These are phyloP conservation scores for Podospora appendiculata DNA, from an alignment of 495 filamentous ascomycete species.

Conservation along the genomic window DNA sequence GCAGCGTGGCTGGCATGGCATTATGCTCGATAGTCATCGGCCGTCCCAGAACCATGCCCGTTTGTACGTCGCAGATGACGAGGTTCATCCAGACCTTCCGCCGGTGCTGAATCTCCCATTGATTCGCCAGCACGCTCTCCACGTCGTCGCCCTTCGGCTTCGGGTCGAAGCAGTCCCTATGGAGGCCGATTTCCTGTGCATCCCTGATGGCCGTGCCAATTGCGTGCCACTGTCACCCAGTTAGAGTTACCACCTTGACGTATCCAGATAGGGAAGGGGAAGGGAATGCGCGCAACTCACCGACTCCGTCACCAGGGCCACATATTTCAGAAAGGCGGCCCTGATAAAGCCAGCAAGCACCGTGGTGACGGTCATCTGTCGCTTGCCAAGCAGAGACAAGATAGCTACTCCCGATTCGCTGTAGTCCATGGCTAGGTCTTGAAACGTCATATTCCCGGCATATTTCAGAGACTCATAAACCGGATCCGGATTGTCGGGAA, in stretches of 20 bases:
- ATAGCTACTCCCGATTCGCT: constrained; percentile 49
- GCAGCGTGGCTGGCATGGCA: constrained; percentile 30
- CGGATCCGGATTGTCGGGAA: constrained; percentile 38
- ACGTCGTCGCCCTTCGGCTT: constrained; percentile 27
- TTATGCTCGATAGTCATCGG: constrained; percentile 46
- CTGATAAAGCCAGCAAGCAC: constrained; percentile 50
- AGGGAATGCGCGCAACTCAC: constrained; percentile 11
- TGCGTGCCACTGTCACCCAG: constrained; percentile 44
- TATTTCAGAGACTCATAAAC: constrained; percentile 46
- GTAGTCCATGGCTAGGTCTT: constrained; percentile 50
- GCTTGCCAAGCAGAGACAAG: constrained; percentile 45
- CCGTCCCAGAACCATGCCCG: constrained; percentile 50
- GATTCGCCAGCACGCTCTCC: constrained; percentile 38
- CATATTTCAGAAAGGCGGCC: constrained; percentile 41
- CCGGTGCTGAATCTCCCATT: constrained; percentile 47
- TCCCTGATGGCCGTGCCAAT: constrained; percentile 51
- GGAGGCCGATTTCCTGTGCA: constrained; percentile 56
- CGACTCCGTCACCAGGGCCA: constrained; percentile 41
- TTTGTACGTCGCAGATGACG: constrained; percentile 52
- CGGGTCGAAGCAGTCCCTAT: constrained; percentile 39
- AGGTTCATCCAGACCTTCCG: constrained; percentile 50
- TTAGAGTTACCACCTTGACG: constrained; percentile 4
- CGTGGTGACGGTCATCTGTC: constrained; percentile 44
- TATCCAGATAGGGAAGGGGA: neutral
- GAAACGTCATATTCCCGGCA: constrained; percentile 51